Evolutionary conservation across 768 basidiomycete genomes (phyloP).

Genomic region (Cystobasidium tubakii): DNA sequence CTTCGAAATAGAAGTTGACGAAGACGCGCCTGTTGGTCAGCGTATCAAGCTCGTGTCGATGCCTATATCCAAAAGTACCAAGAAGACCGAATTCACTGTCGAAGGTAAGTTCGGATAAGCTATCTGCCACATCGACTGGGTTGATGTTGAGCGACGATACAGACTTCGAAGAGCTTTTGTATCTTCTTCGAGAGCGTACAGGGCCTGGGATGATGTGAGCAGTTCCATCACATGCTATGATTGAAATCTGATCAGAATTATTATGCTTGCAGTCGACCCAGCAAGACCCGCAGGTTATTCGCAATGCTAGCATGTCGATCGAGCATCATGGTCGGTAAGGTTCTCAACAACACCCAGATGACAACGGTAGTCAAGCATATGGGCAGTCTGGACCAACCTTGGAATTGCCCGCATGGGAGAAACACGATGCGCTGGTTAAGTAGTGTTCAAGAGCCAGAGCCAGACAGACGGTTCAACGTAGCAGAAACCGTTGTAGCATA

Average conservation of each 20-base stretch:
- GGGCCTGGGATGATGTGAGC: slow-evolving; percentile 65
- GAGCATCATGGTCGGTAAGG: slow-evolving; percentile 82
- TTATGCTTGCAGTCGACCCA: slow-evolving; percentile 56
- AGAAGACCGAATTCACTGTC: slow-evolving; percentile 73
- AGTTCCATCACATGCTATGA: neutral
- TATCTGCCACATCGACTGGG: slow-evolving; percentile 28
- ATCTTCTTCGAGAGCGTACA: slow-evolving; percentile 72
- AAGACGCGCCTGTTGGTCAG: slow-evolving; percentile 52
- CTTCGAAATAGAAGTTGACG: slow-evolving; percentile 68
- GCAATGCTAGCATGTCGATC: slow-evolving; percentile 91
- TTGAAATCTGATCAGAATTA: neutral
- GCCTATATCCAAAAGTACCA: slow-evolving; percentile 68
- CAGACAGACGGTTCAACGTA: neutral
- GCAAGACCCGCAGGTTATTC: slow-evolving; percentile 91
- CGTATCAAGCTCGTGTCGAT: slow-evolving; percentile 69
- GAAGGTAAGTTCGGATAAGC: slow-evolving; percentile 57
- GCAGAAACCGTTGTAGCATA: neutral
- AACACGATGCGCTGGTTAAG: slow-evolving; percentile 51
- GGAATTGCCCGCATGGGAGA: slow-evolving; percentile 49
- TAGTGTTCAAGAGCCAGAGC: neutral
- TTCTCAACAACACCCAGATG: slow-evolving; percentile 75
- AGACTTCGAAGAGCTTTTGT: slow-evolving; percentile 91
- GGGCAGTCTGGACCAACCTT: slow-evolving; percentile 53
- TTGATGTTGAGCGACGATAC: neutral
- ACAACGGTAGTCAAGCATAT: slow-evolving; percentile 51